phyloP scores from a whole-genome alignment of 1,139 yeast genomes.

The Keqinozyma sinolaborantium region DNA sequence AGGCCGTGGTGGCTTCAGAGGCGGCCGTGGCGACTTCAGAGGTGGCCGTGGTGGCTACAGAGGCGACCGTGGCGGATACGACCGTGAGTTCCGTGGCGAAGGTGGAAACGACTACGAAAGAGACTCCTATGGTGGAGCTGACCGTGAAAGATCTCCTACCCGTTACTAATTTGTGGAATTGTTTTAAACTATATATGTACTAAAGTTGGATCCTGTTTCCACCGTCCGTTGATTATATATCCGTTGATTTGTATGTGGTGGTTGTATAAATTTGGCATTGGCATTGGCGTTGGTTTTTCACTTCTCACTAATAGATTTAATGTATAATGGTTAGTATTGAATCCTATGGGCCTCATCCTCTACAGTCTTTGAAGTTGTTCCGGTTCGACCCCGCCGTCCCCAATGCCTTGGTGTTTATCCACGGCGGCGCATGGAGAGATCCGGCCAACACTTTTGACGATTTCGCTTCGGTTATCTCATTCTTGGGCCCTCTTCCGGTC shows the following conservation, averaged over 20 bases:
- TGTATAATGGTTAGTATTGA: neutral
- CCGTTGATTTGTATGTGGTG: no score
- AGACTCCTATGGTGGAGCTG: constrained; percentile 32
- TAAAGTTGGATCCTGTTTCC: neutral
- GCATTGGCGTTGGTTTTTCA: no score
- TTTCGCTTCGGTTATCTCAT: constrained; percentile 32
- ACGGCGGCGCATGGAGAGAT: constrained; percentile 93
- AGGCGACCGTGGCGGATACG: constrained; percentile 40
- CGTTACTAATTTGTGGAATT: constrained; percentile 19
- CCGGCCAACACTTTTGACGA: constrained; percentile 58
- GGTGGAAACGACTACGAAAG: constrained; percentile 30
- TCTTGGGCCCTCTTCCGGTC: constrained; percentile 2
- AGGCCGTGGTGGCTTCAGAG: constrained; percentile 45
- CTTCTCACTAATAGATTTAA: neutral
- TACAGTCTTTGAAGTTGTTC: constrained; percentile 22
- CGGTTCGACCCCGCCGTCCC: constrained; percentile 9
- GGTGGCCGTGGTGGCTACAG: constrained; percentile 35
- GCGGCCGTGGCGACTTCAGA: constrained; percentile 33
- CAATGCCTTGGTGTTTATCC: constrained; percentile 50
- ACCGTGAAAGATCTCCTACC: constrained; percentile 47
- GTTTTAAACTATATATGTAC: neutral
- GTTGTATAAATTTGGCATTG: neutral
- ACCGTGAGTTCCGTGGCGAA: constrained; percentile 32
- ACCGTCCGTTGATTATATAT: neutral
- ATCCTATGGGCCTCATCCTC: constrained; percentile 20